Conservation (phyloP, 345 rosid genomes). For the Camelina hispida region DNA sequence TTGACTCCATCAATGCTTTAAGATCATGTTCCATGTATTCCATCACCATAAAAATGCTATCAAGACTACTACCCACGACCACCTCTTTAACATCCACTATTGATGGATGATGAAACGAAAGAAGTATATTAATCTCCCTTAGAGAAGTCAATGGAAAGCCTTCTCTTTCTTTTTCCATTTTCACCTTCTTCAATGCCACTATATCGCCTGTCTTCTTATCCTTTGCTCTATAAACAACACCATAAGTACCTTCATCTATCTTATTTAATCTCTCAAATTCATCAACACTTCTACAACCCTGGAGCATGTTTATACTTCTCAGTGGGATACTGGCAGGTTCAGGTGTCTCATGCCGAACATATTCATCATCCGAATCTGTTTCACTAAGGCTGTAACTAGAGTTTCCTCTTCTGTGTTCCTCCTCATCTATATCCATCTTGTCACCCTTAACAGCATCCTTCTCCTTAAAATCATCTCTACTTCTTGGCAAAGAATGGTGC, state of each 20-base stretch:
- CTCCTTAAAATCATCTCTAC: conserved; percentile 58
- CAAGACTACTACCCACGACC: conserved; percentile 92
- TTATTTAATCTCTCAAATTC: conserved; percentile 97
- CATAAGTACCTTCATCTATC: conserved; percentile 99
- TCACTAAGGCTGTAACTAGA: conserved; percentile 50
- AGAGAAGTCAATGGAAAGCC: conserved; percentile 96
- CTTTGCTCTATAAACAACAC: conserved; percentile 96
- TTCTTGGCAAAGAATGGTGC: conserved; percentile 53
- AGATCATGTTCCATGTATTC: conserved; percentile 99
- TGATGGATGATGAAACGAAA: conserved; percentile 94
- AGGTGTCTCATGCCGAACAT: conserved; percentile 54
- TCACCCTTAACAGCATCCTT: conserved; percentile 65
- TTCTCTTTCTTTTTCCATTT: conserved; percentile 99
- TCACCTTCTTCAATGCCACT: conserved; percentile 98
- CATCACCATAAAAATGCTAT: conserved; percentile 99
- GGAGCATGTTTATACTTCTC: conserved; percentile 93
- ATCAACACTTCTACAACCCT: conserved; percentile 97
- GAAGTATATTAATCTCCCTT: conserved; percentile 96
- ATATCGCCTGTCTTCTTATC: conserved; percentile 93
- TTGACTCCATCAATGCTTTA: conserved; percentile 91
- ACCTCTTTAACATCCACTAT: conserved; percentile 98
- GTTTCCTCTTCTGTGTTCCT: conserved; percentile 45
- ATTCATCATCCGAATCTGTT: conserved; percentile 62
- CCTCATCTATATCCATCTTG: conserved; percentile 73
- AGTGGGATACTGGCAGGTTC: conserved; percentile 67